Evolutionary conservation across 495 filamentous ascomycete genomes (phyloP).

Genomic region (Copromyces sp.): DNA sequence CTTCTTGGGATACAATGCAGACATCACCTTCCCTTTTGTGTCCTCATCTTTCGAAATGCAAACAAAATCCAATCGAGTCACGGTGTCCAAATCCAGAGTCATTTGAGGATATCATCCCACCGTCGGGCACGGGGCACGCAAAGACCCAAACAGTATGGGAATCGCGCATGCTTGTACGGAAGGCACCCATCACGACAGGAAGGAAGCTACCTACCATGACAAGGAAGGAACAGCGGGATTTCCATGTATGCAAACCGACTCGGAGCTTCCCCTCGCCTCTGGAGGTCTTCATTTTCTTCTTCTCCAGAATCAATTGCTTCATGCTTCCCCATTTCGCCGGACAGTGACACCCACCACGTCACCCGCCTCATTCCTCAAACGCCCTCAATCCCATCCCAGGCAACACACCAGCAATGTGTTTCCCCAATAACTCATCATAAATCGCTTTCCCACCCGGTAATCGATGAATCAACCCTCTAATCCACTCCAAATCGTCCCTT

Average conservation of each 20-base stretch:
- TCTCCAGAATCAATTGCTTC: no score
- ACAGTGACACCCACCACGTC: no score
- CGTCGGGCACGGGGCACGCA: no score
- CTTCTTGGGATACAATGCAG: neutral
- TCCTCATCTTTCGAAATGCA: neutral
- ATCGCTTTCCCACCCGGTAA: neutral
- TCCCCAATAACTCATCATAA: neutral
- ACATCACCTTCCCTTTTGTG: neutral
- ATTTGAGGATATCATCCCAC: neutral
- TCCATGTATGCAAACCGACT: no score
- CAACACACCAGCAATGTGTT: neutral
- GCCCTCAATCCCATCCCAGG: neutral
- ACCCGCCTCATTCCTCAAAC: neutral
- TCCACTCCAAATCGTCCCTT: neutral
- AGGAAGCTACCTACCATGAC: no score
- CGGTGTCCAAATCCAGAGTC: neutral
- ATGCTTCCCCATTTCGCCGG: no score
- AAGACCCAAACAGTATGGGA: no score
- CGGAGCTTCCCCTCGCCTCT: no score
- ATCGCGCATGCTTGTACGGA: no score
- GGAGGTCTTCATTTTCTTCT: no score
- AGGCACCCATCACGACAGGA: no score
- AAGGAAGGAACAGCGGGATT: no score
- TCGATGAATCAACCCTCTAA: neutral
- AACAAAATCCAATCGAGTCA: neutral